These are phyloP conservation scores for Pseudoturritis turrita DNA, from an alignment of 345 rosid genomes.

Conservation along the genomic window DNA sequence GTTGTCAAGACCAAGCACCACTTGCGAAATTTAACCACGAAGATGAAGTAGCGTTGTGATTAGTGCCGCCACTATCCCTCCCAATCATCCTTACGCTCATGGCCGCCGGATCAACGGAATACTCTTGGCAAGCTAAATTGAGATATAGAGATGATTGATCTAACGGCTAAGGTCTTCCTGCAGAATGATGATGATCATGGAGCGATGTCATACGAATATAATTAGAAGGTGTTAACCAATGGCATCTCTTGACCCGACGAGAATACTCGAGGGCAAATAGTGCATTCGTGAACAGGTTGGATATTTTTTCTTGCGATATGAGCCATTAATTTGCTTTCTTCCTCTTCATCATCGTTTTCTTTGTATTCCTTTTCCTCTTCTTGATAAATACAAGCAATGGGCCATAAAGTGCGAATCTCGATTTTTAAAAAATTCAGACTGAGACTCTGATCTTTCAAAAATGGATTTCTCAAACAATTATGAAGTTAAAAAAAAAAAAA, in stretches of 20 bases:
- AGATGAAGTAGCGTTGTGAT: conserved; percentile 15
- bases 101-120: conserved; percentile 22
- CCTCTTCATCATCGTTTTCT: conserved; percentile 22
- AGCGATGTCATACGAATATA: conserved; percentile 26
- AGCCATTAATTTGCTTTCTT: conserved; percentile 18
- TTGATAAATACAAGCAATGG: no score
- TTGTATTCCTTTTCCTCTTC: conserved; percentile 25
- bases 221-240: conserved; percentile 77
- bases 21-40: conserved; percentile 33
- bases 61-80: background rate
- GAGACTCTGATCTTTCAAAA: no score
- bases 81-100: conserved; percentile 14
- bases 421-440: no score
- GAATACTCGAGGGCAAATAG: conserved; percentile 84
- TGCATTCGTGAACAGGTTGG: conserved; percentile 90
- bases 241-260: conserved; percentile 98
- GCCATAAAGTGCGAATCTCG: no score
- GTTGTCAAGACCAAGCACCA: conserved; percentile 27
- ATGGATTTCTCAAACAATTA: no score
- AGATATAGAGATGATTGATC: conserved; percentile 33
- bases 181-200: conserved; percentile 7
- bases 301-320: conserved; percentile 21
- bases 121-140: conserved; percentile 30
- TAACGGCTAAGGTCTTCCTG: conserved; percentile 1
- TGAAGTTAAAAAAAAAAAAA: no score